Base-by-base conservation (phyloP, 768 basidiomycete genomes). In the Suillus alpinus region DNA sequence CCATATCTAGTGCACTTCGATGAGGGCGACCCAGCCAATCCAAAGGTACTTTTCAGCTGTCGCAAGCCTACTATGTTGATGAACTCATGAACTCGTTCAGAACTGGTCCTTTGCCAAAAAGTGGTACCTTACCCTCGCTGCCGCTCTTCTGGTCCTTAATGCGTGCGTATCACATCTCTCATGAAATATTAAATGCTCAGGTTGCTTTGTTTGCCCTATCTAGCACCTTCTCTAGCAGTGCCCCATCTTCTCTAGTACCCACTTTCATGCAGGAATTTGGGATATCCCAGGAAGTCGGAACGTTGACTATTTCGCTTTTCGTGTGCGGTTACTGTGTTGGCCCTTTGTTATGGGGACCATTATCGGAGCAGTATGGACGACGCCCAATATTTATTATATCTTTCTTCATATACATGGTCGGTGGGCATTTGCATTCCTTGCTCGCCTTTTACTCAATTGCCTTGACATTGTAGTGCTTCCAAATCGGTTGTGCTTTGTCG, bases 261-360 rank as follows among this genome's bases (percentile, higher is more conserved):
- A 67, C 77, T 18, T 67, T 89, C 40, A 76, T 75, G 63, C 59
- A 76, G 8, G 70, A 83, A 37, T 86, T 86, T 62, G 63, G 74
- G 10, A 77, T 88, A 67, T 79, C 81, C 6, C 20, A 73, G 34
- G 85, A 83, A 67, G 77, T 85, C 29, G 84, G 75, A 6, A 79
- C 77, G 9, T 76, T 88, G 51, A 82, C 81, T 0, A 78, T 88
- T 36, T 82, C 87, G 2, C 77, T 89, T 4, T 89, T 88, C 69
- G 81, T 89, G 14, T 78, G 78, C n/a, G 87, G 87, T n/a, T 88
- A 86, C 65, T 84, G 82, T 62, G 77, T 87, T 23, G 87, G 87
- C 0, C 86, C 86, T 3, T 69, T 86, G 7, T 50, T 85, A 4
- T 89, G 84, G 85, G 85, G 78, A 0, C 85, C 84, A 2, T 69